These are phyloP conservation scores for Boletellus emodensis DNA, from an alignment of 768 basidiomycete species.

Conservation along the genomic window DNA sequence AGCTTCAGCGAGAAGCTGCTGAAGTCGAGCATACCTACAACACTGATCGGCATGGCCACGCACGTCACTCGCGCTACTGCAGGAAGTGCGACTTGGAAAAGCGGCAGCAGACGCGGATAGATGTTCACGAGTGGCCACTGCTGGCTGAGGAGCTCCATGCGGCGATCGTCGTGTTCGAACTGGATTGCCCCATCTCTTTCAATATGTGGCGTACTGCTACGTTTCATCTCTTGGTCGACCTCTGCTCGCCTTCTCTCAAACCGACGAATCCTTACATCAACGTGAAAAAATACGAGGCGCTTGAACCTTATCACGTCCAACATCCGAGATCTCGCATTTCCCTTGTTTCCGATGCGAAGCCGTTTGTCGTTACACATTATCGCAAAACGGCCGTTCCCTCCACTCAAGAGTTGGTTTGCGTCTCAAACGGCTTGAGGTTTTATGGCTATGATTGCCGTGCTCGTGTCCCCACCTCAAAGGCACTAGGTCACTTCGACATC, in stretches of 20 bases:
- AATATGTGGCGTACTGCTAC: conserved; percentile 43
- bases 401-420: conserved; percentile 13
- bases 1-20: conserved; percentile 3
- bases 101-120: conserved; percentile 25
- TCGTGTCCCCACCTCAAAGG: conserved; percentile 9
- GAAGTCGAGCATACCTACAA: neutral
- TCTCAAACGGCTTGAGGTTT: conserved; percentile 33
- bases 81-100: conserved; percentile 27
- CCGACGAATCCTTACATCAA: conserved; percentile 1
- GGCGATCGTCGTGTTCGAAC: conserved; percentile 39
- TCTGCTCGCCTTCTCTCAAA: conserved; percentile 22
- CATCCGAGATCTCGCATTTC: conserved; percentile 19
- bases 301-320: conserved; percentile 7
- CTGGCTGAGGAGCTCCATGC: conserved; percentile 25
- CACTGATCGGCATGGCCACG: neutral
- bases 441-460: conserved; percentile 27
- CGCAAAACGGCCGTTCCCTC: conserved; percentile 8
- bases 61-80: conserved; percentile 12
- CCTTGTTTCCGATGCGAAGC: conserved; percentile 22
- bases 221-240: conserved; percentile 34
- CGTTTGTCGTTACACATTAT: conserved; percentile 18
- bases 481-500: conserved; percentile 16
- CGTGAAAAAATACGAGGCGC: conserved; percentile 10
- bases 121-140: conserved; percentile 46
- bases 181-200: conserved; percentile 37